phyloP scores from a whole-genome alignment of 2,329 filamentous ascomycete species.

The Juglanconis sp. region DNA sequence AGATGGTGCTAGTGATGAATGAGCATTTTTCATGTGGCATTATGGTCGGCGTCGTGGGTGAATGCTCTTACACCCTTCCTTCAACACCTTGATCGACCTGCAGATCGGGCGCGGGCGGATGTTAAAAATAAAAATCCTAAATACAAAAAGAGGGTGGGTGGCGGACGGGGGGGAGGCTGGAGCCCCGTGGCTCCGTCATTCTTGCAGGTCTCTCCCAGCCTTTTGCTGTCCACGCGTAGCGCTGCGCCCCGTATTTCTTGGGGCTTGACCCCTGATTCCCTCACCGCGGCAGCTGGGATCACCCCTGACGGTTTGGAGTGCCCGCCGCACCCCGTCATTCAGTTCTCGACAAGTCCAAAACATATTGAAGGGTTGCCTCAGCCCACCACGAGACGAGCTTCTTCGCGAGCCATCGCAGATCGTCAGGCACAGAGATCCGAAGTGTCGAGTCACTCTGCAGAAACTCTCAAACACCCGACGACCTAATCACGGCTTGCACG shows the following conservation, averaged over 20 bases:
- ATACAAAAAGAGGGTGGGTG: not conserved
- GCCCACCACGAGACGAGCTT: not conserved
- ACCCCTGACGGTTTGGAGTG: no score
- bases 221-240: not conserved
- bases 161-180: not conserved
- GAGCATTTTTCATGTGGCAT: not conserved
- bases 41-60: not conserved
- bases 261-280: slow-evolving; percentile 4
- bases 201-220: not conserved
- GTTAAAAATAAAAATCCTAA: not conserved
- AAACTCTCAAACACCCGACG: not conserved
- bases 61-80: no score
- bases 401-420: not conserved
- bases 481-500: not conserved
- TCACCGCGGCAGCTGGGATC: not conserved
- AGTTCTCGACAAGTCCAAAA: not conserved
- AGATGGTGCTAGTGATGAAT: not conserved
- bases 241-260: slow-evolving; percentile 12
- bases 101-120: no score
- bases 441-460: not conserved
- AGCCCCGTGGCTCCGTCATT: not conserved
- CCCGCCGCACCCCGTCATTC: not conserved
- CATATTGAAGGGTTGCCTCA: not conserved
- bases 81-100: no score
- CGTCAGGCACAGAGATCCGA: not conserved